Percentiles rank a stretch among this genome's conserved stretches.
Conservation (phyloP, 306 rosid species). For the Pyrus bretschneideri region DNA sequence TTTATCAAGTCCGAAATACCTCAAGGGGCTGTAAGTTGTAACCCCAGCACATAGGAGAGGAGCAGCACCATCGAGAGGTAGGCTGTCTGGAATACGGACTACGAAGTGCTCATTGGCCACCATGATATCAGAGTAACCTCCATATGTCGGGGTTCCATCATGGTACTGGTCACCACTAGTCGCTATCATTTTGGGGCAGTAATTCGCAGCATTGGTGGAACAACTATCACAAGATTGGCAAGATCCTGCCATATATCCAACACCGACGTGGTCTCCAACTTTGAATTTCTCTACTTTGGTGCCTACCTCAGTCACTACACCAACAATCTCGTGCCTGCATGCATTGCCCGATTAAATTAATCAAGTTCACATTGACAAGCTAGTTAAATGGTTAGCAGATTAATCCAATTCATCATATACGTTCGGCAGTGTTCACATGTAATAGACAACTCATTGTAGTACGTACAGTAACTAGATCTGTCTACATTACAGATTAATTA, state of each 20-base stretch:
- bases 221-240: neutral
- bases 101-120: neutral
- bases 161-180: neutral
- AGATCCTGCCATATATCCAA: neutral
- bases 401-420: no score
- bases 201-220: neutral
- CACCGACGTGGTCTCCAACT: slow-evolving; percentile 1
- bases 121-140: neutral
- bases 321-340: slow-evolving; percentile 5
- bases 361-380: neutral
- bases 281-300: neutral
- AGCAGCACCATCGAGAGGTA: neutral
- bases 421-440: neutral
- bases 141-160: neutral
- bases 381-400: no score
- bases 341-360: neutral
- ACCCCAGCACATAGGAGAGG: neutral
- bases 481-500: no score
- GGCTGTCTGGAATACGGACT: neutral
- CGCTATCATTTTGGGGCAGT: neutral
- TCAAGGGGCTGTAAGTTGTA: neutral
- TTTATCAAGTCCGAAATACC: neutral
- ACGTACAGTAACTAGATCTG: neutral
- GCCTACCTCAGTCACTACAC: slow-evolving; percentile 3
- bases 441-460: neutral